phyloP scores from a whole-genome alignment of 2,329 filamentous ascomycete species.

The Cladosporium colombiae region DNA sequence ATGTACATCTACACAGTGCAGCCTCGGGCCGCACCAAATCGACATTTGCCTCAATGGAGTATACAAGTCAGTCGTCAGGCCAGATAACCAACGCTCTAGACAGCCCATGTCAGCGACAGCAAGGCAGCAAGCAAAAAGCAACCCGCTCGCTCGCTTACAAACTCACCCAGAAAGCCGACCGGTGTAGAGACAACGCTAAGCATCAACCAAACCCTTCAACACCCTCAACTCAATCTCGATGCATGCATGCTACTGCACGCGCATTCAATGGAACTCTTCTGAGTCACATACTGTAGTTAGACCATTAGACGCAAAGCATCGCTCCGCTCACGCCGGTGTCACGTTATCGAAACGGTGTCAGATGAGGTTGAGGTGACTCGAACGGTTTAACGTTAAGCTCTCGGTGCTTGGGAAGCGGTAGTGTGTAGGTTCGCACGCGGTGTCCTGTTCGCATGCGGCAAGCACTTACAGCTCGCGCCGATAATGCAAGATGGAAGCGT shows the following conservation, averaged over 20 bases:
- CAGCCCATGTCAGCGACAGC: too few species aligned
- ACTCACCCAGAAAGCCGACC: neutral
- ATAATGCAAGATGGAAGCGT: conserved; percentile 1
- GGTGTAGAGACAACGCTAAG: neutral
- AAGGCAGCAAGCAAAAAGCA: neutral
- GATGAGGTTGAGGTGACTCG: conserved; percentile 6
- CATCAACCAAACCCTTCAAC: neutral
- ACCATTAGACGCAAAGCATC: neutral
- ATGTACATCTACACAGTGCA: too few species aligned
- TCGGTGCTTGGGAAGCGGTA: neutral
- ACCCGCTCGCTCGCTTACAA: neutral
- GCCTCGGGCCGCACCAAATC: too few species aligned
- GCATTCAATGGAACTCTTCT: neutral
- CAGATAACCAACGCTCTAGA: too few species aligned
- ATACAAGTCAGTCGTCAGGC: neutral
- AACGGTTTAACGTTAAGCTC: neutral
- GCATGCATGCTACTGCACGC: neutral
- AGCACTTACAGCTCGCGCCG: neutral
- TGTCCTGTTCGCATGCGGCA: neutral
- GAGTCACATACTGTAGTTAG: neutral
- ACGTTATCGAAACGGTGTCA: conserved; percentile 3
- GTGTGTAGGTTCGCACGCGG: conserved; percentile 6
- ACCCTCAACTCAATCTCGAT: neutral
- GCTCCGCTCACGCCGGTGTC: neutral
- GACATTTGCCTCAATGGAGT: neutral